Conservation (phyloP, 2,329 filamentous ascomycete species). For the Fusarium sp. region DNA sequence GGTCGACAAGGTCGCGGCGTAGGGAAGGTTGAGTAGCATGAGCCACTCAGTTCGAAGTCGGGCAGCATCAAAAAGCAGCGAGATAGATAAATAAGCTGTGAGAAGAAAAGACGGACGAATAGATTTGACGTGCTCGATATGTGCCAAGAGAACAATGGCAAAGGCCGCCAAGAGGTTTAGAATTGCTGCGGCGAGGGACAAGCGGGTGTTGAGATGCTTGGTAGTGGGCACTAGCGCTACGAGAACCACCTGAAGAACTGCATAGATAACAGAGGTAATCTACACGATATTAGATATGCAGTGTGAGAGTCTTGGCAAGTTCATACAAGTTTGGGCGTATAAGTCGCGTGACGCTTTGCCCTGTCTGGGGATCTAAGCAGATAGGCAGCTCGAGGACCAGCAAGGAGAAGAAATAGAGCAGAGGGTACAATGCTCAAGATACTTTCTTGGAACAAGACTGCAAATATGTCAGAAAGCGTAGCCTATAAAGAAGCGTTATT, state of each 20-base stretch:
- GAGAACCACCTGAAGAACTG: slow-evolving; percentile 42
- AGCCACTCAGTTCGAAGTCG: slow-evolving; percentile 50
- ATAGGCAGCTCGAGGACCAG: slow-evolving; percentile 38
- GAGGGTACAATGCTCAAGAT: slow-evolving; percentile 42
- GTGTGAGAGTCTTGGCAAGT: background rate
- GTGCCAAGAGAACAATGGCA: slow-evolving; percentile 44
- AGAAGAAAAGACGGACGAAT: slow-evolving; percentile 49
- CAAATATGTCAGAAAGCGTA: slow-evolving; percentile 8
- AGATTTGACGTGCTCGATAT: slow-evolving; percentile 50
- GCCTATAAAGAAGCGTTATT: too few relatives aligned
- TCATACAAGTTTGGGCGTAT: slow-evolving; percentile 44
- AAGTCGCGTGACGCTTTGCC: slow-evolving; percentile 41
- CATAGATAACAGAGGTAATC: slow-evolving; percentile 40
- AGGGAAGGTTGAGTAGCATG: slow-evolving; percentile 39
- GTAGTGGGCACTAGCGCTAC: slow-evolving; percentile 42
- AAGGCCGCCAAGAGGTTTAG: slow-evolving; percentile 45
- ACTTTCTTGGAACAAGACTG: slow-evolving; percentile 48
- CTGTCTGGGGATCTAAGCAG: slow-evolving; percentile 41
- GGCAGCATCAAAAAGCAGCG: slow-evolving; percentile 49
- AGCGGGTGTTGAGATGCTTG: slow-evolving; percentile 41
- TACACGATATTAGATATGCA: slow-evolving; percentile 13
- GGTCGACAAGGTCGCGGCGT: slow-evolving; percentile 40
- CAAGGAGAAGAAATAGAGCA: slow-evolving; percentile 41
- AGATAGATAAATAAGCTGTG: slow-evolving; percentile 45
- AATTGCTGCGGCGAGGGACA: slow-evolving; percentile 46